Base-by-base conservation (phyloP, 257 asterid genomes). In the Ophiorrhiza pumila region DNA sequence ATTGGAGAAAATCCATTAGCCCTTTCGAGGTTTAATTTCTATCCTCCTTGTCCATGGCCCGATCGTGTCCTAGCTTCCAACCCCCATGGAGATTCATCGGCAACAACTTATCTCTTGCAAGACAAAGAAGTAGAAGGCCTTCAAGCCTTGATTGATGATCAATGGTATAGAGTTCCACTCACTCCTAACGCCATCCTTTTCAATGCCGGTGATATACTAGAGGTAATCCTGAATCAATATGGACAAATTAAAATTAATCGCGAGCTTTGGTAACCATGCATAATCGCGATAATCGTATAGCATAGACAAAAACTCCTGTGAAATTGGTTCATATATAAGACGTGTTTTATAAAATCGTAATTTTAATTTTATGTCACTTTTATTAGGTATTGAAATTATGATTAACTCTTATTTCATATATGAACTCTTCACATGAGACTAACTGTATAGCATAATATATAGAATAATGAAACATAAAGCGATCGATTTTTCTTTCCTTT, bases 21-120 rank as follows among this genome's bases (percentile, higher is more conserved):
- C 45, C 63, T 77, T 10, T 74, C 86, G 2, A 65, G 74, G 22
- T 75, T 68, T 42, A 91, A 87, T 74, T 82, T 79, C 68, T 89
- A 85, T 69, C 89, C 93, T 32, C 91, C 90, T 5, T 88, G 90
- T 72, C 77, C 87, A 14, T 87, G 78, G 73, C 88, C 96, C 8
- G 88, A 80, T 32, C 80, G 69, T 29, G 83, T 83, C 68, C 80
- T 81, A 25, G 97, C 87, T 18, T 73, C 81, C 56, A 89, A 84
- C 57, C 81, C 90, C n/a, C 97, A 89, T 52, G 84, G 83, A 6
- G 93, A 87, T 80, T 91, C 86, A 31, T 68, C 90, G 0, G 87
- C 72, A 27, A 1, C 83, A 2, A 91, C 97, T 17, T 59, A 76
- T 56, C 79, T 91, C 67, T 73, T 91, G 71, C 97, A 87, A 74